Evolutionary conservation across 2,329 filamentous ascomycete species (phyloP).

Genomic region (Diaporthe ampelina): DNA sequence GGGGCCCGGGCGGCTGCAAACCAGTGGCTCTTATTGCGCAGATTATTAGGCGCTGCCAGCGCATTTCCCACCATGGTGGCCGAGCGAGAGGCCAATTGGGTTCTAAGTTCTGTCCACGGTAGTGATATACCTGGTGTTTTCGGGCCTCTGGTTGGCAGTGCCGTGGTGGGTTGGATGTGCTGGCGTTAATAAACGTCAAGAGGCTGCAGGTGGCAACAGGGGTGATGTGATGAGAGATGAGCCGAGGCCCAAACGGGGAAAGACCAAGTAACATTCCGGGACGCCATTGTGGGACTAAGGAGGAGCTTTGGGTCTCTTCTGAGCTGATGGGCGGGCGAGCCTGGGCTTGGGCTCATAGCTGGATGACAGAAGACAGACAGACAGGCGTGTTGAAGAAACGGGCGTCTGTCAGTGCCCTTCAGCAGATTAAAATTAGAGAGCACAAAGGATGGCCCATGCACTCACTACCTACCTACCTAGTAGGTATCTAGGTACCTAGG

Average conservation of each 20-base stretch:
- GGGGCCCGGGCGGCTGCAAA: neutral
- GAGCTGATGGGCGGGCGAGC: neutral
- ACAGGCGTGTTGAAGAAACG: neutral
- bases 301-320: conserved; percentile 2
- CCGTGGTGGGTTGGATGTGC: conserved; percentile 17
- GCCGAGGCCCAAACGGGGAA: conserved; percentile 30
- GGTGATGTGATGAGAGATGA: conserved; percentile 17
- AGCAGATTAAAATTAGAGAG: neutral
- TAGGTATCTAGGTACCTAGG: no score
- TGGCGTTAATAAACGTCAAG: conserved; percentile 11
- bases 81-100: conserved; percentile 29
- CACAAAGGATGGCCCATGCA: conserved; percentile 7
- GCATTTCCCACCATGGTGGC: conserved; percentile 21
- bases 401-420: neutral
- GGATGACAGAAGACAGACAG: neutral
- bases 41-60: conserved; percentile 38
- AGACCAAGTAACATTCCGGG: conserved; percentile 24
- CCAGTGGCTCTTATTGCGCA: conserved; percentile 27
- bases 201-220: neutral
- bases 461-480: no score
- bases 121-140: neutral
- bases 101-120: neutral
- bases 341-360: neutral
- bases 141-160: conserved; percentile 6
- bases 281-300: conserved; percentile 27